phyloP scores from a whole-genome alignment of 2,329 filamentous ascomycete genomes.

The Apiospora arundinis region DNA sequence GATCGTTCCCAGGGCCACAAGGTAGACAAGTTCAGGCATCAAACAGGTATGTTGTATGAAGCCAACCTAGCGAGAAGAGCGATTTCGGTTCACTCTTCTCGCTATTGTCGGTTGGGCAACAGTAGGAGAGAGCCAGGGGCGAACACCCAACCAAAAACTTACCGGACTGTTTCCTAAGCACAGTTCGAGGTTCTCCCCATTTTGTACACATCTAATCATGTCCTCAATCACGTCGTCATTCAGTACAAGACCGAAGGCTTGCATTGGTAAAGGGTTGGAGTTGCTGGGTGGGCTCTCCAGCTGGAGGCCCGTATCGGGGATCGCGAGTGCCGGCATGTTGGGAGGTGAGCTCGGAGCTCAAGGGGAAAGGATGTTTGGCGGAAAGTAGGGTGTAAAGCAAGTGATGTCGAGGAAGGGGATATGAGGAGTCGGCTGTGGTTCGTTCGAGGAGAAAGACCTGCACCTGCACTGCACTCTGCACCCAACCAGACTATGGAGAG shows the following conservation, averaged over 20 bases:
- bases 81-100: neutral
- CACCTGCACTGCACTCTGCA: constrained; percentile 35
- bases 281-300: constrained; percentile 58
- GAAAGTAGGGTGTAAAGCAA: neutral
- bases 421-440: constrained; percentile 23
- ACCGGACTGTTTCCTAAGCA: constrained; percentile 65
- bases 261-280: constrained; percentile 52
- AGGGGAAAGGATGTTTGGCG: constrained; percentile 14
- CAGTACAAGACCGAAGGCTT: constrained; percentile 65
- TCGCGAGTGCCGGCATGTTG: constrained; percentile 59
- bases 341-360: constrained; percentile 25
- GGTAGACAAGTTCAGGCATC: constrained; percentile 19
- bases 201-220: constrained; percentile 65
- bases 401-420: constrained; percentile 20
- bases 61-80: neutral
- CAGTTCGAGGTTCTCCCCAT: constrained; percentile 62
- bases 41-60: neutral
- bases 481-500: constrained; percentile 41
- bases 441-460: constrained; percentile 32
- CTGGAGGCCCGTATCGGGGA: constrained; percentile 64
- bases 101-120: constrained; percentile 5
- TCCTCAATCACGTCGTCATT: constrained; percentile 64
- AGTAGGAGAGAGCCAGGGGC: neutral
- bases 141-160: constrained; percentile 44
- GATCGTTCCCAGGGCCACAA: neutral